Base-by-base conservation (phyloP, 306 rosid genomes). In the Bauhinia variegata region DNA sequence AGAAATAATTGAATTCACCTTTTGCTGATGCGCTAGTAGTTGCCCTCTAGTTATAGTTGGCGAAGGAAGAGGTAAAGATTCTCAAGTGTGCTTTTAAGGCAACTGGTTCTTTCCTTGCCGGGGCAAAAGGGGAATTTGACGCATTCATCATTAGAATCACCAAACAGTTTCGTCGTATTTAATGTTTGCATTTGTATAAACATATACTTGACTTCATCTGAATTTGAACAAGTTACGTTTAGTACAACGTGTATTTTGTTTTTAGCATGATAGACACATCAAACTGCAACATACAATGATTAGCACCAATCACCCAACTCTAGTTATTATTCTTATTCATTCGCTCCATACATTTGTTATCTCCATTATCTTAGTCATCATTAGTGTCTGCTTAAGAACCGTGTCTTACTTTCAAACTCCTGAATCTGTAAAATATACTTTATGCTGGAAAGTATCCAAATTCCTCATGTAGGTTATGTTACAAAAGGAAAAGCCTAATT, bases 91-190 rank as follows among this genome's bases (percentile, higher is more conserved):
- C n/a, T n/a, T n/a, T n/a, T n/a, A n/a, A n/a, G n/a, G n/a, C n/a
- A n/a, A n/a, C n/a, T n/a, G n/a, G n/a, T n/a, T n/a, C n/a, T n/a
- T n/a, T n/a, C n/a, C n/a, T n/a, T n/a, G n/a, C n/a, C 43, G 50
- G 58, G 15, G 59, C 8, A 38, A 50, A 54, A 71, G 31, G 66
- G 68, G 69, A 70, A 42, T 14, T 15, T 53, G 10, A 65, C 70
- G 43, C 38, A 70, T 54, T 71, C 54, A 54, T 60, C 48, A 75
- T 60, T 65, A 58, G 75, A 54, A 51, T 14, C 80, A 65, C 78
- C 84, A 54, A 71, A 46, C 68, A 64, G 65, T 51, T 49, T 55
- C 23, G 51, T 42, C 60, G 42, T 15, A 67, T 68, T 67, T 53
- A 75, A 65, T 70, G 78, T 46, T 53, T 54, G 12, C 46, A 18